These are phyloP conservation scores for Quercus agrifolia DNA, from an alignment of 306 rosid species.

Conservation along the genomic window DNA sequence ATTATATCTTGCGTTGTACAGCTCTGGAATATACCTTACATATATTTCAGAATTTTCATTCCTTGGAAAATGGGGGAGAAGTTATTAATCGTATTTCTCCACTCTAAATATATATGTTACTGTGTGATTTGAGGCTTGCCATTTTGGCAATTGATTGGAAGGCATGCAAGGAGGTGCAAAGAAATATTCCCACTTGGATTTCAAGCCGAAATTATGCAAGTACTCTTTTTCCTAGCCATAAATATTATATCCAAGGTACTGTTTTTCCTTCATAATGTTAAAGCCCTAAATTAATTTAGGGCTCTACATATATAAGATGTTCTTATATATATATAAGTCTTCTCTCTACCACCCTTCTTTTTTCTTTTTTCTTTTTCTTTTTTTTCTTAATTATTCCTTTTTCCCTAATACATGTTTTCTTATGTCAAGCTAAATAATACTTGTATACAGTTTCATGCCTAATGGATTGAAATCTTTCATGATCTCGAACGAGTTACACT, in stretches of 20 bases:
- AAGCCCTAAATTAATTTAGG: neutral
- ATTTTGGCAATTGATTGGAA: neutral
- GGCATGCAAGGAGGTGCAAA: neutral
- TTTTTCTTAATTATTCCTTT: neutral
- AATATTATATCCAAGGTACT: neutral
- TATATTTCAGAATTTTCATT: neutral
- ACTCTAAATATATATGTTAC: neutral
- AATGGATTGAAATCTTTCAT: neutral
- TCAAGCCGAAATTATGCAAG: neutral
- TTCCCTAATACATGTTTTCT: neutral
- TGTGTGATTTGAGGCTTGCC: neutral
- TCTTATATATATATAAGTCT: neutral
- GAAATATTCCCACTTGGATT: neutral
- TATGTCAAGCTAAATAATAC: neutral
- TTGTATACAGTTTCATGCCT: neutral
- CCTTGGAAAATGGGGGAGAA: neutral
- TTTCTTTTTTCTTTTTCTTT: neutral
- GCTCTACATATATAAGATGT: neutral
- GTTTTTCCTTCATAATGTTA: neutral
- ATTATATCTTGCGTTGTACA: neutral
- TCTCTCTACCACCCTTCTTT: neutral
- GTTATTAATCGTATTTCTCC: neutral
- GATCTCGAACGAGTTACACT: neutral
- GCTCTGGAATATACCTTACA: neutral
- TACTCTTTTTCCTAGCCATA: neutral